Evolutionary conservation across 1,139 yeast genomes (phyloP), one percentile per base, ranked within the genome.

Genomic region (Wickerhamomyces sp.): DNA sequence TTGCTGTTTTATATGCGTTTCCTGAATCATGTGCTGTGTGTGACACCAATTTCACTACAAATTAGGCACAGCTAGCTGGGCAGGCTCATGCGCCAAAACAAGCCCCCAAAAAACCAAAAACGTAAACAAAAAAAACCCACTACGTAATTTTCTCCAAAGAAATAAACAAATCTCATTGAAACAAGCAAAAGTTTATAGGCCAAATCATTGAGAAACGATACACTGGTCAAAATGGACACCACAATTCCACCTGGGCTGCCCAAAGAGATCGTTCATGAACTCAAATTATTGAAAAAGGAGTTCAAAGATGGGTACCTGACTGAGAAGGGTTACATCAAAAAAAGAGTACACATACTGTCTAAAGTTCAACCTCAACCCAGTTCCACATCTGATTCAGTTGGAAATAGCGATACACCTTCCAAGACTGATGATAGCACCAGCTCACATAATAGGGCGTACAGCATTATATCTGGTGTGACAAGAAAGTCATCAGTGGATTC

Each of bases 301-400:
- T 76, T 68, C 53, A 64, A 75, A 53, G 87, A 83, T 39, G 90
- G 87, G 2, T 81, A 80, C 48, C 67, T 84, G 47, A 83, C 90
- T 0, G 79, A 75, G 43, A 84, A 82, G 59, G 90, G 91, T 2
- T 83, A 80, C 57, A 66, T 70, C 38, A 81, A 77, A 54, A 80
- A 79, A 49, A 65, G 86, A 44, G 73, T 72, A 37, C 70, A 66
- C 48, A 55, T 79, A n/a, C 57, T 78, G 29, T 62, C 68, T 3
- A 56, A 58, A 14, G 54, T 54, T 41, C 51, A 46, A 15, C 33
- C 43, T 11, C 14, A 26, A 45, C 34, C 48, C 33, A 41, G 38
- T 18, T 3, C 23, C 27, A 30, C 46, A 26, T n/a, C 27, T 37
- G 18, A 39, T 40, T 43, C 43, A 42, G 23, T 13, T 34, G 43